Evolutionary conservation across 352 stramenopile species (phyloP).

Genomic region (Phytophthora meadii): DNA sequence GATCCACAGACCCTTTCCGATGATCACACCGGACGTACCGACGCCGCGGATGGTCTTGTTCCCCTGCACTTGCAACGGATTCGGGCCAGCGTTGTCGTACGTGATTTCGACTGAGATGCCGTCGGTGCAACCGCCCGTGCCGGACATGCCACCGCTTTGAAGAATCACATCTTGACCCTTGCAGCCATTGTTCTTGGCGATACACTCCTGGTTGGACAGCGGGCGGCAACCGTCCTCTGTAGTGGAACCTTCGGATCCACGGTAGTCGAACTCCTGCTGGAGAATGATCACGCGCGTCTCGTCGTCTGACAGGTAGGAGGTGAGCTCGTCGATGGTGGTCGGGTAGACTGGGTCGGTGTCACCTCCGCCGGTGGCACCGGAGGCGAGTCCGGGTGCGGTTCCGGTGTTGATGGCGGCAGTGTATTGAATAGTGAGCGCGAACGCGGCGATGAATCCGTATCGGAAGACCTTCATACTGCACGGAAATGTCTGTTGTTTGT

Average conservation of each 20-base stretch:
- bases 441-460: neutral
- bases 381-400: conserved; percentile 31
- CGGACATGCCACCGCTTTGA: neutral
- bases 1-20: neutral
- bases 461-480: neutral
- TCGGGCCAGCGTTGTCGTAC: neutral
- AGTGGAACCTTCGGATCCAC: neutral
- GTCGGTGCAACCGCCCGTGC: neutral
- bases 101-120: neutral
- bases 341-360: conserved; percentile 29
- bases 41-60: neutral
- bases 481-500: neutral
- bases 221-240: neutral
- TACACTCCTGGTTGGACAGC: conserved; percentile 1
- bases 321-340: conserved; percentile 32
- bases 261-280: neutral
- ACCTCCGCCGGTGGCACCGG: conserved; percentile 22
- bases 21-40: neutral
- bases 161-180: neutral
- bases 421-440: neutral
- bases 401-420: conserved; percentile 7
- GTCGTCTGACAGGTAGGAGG: conserved; percentile 20
- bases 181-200: neutral
- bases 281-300: neutral
- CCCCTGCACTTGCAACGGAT: neutral